Evolutionary conservation across 2,329 filamentous ascomycete species (phyloP).

Genomic region (Tolypocladium ophioglossoides): DNA sequence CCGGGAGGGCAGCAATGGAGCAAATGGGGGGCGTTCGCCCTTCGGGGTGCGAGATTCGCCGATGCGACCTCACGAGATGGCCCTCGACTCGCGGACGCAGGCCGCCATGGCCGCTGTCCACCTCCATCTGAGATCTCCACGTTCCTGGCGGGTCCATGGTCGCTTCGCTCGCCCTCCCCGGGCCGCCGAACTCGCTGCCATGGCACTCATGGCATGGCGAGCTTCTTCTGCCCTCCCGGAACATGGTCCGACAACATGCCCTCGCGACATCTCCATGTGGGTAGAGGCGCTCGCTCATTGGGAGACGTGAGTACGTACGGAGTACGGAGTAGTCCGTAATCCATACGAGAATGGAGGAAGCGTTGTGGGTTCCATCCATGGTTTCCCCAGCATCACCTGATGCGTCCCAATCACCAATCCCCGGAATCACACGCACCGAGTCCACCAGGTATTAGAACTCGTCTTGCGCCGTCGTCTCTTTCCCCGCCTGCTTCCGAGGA

Average conservation of each 20-base stretch:
- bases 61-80: neutral
- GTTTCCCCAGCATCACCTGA: neutral
- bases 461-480: neutral
- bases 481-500: neutral
- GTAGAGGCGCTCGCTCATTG: neutral
- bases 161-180: neutral
- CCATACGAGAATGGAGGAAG: no score
- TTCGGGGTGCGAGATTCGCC: neutral
- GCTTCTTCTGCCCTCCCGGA: neutral
- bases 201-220: neutral
- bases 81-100: neutral
- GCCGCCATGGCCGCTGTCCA: neutral
- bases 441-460: neutral
- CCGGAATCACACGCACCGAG: neutral
- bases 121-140: slow-evolving; percentile 1
- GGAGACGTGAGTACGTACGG: neutral
- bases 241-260: neutral
- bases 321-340: no score
- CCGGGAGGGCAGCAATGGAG: neutral
- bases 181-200: no score
- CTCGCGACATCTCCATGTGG: neutral
- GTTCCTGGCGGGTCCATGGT: neutral
- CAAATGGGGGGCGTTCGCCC: neutral
- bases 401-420: neutral
- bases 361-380: neutral